Evolutionary conservation across 768 basidiomycete genomes (phyloP).

Genomic region (Chalciporus chontae): DNA sequence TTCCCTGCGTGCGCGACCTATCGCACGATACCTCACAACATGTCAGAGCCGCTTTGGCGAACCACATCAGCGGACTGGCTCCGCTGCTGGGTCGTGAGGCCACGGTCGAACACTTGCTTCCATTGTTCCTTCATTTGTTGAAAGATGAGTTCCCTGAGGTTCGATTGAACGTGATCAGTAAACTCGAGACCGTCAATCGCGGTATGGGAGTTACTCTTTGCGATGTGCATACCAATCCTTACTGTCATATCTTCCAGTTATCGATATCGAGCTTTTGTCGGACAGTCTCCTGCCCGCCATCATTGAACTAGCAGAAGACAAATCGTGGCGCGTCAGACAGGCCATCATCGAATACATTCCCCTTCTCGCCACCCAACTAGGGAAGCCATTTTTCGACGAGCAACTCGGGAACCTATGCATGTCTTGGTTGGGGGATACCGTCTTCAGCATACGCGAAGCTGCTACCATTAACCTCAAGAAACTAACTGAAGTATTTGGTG

Average conservation of each 20-base stretch:
- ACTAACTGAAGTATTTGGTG: slow-evolving; percentile 96
- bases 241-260: slow-evolving; percentile 53
- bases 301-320: slow-evolving; percentile 97
- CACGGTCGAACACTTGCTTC: slow-evolving; percentile 95
- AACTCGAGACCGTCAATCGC: slow-evolving; percentile 91
- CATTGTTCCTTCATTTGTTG: slow-evolving; percentile 90
- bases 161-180: slow-evolving; percentile 95
- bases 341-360: slow-evolving; percentile 99
- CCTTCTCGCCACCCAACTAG: slow-evolving; percentile 96
- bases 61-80: slow-evolving; percentile 93
- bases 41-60: slow-evolving; percentile 93
- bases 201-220: slow-evolving; percentile 46
- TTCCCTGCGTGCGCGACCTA: slow-evolving; percentile 93
- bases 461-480: slow-evolving; percentile 96
- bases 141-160: slow-evolving; percentile 99
- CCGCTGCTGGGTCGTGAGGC: slow-evolving; percentile 90
- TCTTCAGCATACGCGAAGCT: slow-evolving; percentile 98
- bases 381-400: slow-evolving; percentile 96
- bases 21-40: slow-evolving; percentile 95
- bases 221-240: slow-evolving; percentile 3
- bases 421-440: slow-evolving; percentile 98
- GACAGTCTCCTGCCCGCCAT: slow-evolving; percentile 97
- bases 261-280: slow-evolving; percentile 92
- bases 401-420: slow-evolving; percentile 96
- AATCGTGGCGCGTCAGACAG: slow-evolving; percentile 99